Base-by-base conservation (phyloP, 352 stramenopile genomes). In the Globisporangium lucens region DNA sequence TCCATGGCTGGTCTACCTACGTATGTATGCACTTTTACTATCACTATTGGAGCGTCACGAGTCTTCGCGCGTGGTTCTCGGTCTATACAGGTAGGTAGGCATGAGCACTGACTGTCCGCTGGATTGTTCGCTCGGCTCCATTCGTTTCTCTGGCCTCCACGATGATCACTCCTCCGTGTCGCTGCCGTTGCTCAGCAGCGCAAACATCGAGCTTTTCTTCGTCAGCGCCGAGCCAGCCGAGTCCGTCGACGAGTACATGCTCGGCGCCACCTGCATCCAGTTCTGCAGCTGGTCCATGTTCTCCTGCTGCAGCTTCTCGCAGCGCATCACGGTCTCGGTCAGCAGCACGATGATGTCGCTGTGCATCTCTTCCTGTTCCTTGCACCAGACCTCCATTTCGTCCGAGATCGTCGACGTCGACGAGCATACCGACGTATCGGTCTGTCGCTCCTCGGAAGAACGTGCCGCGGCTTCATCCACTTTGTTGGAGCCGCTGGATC, bases 321-420 rank as follows among this genome's bases (percentile, higher is more conserved):
- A 95, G 33, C 83, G 80, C 75, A 92, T 75, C 53, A 93, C 77
- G 4, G 87, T 95, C 71, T 95, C 87, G 4, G 87, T 95, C 6
- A 95, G 66, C 59, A 95, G 71, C 67, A 93, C 74, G 56, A 95
- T 84, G 53, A 93, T 82, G 30, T 83, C 83, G 63, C 80, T 90
- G 73, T 95, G 87, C 87, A 95, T 92, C 63, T 93, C 87, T 64
- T 95, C 87, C 67, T 95, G 87, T 60, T 91, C 83, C 52, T 82
- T 83, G 66, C 83, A 90, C 75, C 84, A 95, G 8, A 82, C 56
- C 66, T 95, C 85, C 29, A 95, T 70, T 52, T 93, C 87, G 60
- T 93, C 85, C n/a, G 85, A 89, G 20, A 91, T 61, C 22, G 80
- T 89, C n/a, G 76, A 85, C 9, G 78, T 77, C 27, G 76, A 82